A percentile compares a stretch with the other conserved stretches of the same genome.
Conservation (phyloP, 2,329 filamentous ascomycete species). For the Exophiala spinifera region DNA sequence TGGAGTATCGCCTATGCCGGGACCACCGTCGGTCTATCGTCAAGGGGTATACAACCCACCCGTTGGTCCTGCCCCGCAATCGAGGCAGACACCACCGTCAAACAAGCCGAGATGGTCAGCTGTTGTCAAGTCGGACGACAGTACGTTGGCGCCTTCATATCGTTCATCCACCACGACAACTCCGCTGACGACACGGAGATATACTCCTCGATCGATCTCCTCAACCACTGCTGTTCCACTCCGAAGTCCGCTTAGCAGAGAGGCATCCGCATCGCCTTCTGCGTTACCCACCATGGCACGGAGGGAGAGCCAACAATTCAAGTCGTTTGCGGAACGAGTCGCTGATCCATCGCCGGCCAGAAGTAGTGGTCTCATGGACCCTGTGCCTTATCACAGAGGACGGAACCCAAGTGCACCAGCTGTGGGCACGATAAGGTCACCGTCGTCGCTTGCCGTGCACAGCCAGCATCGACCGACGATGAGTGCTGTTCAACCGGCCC, state of each 20-base stretch:
- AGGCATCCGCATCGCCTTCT: slow-evolving; percentile 41
- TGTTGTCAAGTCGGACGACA: slow-evolving; percentile 61
- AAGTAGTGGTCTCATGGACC: slow-evolving; percentile 25
- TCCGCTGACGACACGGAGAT: slow-evolving; percentile 17
- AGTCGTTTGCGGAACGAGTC: slow-evolving; percentile 29
- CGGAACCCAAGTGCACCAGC: slow-evolving; percentile 18
- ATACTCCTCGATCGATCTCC: slow-evolving; percentile 35
- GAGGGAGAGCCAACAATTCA: slow-evolving; percentile 24
- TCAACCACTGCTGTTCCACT: slow-evolving; percentile 41
- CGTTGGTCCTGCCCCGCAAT: slow-evolving; percentile 40
- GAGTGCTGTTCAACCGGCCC: slow-evolving; percentile 11
- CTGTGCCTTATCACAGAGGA: slow-evolving; percentile 27
- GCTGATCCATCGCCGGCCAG: slow-evolving; percentile 21
- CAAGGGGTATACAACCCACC: slow-evolving; percentile 37
- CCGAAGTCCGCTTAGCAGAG: slow-evolving; percentile 42
- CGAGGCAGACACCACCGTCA: slow-evolving; percentile 43
- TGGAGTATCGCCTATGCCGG: slow-evolving; percentile 25
- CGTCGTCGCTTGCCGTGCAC: slow-evolving; percentile 26
- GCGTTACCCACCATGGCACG: slow-evolving; percentile 24
- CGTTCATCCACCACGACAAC: slow-evolving; percentile 24
- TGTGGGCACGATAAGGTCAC: slow-evolving; percentile 27
- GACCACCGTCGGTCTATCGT: slow-evolving; percentile 29
- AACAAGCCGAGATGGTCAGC: slow-evolving; percentile 70
- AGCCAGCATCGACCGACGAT: slow-evolving; percentile 20
- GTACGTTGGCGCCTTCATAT: slow-evolving; percentile 22